These are phyloP conservation scores for Dactylis glomerata DNA, from an alignment of 176 grass and related monocot genomes.

Conservation along the genomic window DNA sequence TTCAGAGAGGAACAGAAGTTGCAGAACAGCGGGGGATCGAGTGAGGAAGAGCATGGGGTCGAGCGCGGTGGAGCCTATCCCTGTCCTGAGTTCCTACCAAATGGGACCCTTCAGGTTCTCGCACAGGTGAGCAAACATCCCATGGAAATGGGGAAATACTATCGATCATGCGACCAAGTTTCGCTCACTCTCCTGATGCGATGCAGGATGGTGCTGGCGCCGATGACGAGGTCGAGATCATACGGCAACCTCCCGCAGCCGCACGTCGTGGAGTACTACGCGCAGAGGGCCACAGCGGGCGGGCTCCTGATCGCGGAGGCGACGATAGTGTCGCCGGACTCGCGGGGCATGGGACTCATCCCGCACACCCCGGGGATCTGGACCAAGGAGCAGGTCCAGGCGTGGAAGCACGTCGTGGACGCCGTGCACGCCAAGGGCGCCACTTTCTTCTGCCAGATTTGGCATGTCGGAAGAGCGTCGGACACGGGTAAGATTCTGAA, in stretches of 20 bases:
- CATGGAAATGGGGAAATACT: no score
- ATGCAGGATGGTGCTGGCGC: conserved; percentile 56
- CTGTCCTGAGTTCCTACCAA: conserved; percentile 37
- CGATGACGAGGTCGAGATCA: conserved; percentile 58
- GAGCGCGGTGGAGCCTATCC: background rate
- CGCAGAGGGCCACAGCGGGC: conserved; percentile 46
- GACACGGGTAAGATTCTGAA: conserved; percentile 34
- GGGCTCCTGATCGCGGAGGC: conserved; percentile 66
- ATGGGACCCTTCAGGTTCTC: conserved; percentile 46
- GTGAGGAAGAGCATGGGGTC: background rate
- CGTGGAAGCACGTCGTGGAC: conserved; percentile 69
- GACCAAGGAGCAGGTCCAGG: conserved; percentile 62
- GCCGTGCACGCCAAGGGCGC: conserved; percentile 56
- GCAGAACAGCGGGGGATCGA: background rate
- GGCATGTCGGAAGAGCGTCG: conserved; percentile 63
- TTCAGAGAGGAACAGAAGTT: background rate
- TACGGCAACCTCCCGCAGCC: conserved; percentile 54
- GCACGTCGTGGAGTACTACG: conserved; percentile 54
- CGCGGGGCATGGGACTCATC: conserved; percentile 21
- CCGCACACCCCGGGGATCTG: conserved; percentile 55
- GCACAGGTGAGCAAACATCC: conserved; percentile 31
- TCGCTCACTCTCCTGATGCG: background rate
- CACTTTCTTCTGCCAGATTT: conserved; percentile 77
- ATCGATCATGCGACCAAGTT: no score
- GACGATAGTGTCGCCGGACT: conserved; percentile 47